Percentiles rank a stretch among this genome's conserved stretches.
These are phyloP conservation scores for Aureobasidium sp. DNA, from an alignment of 2,329 filamentous ascomycete genomes.

Conservation along the genomic window DNA sequence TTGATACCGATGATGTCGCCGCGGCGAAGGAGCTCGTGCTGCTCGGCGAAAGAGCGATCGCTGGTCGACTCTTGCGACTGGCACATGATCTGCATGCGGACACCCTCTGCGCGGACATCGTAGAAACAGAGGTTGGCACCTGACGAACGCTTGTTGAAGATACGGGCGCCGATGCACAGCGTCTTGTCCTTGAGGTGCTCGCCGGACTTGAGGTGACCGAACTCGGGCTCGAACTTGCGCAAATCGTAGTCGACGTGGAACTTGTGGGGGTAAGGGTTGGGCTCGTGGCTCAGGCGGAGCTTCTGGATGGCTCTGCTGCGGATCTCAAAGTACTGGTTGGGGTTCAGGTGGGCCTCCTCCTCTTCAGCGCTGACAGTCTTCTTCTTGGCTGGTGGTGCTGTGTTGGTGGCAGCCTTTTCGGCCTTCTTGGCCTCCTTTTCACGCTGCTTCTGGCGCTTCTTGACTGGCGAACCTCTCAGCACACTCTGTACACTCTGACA, in stretches of 20 bases:
- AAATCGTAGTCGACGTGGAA: constrained; percentile 83
- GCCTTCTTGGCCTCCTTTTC: constrained; percentile 83
- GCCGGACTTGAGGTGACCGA: constrained; percentile 75
- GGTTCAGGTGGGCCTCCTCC: constrained; percentile 64
- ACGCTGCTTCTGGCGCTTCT: constrained; percentile 90
- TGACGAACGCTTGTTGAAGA: constrained; percentile 77
- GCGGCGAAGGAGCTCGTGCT: constrained; percentile 81
- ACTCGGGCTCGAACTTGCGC: constrained; percentile 69
- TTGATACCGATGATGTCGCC: constrained; percentile 89
- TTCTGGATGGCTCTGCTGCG: constrained; percentile 75
- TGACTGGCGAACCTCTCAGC: constrained; percentile 44
- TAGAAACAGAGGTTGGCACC: constrained; percentile 89
- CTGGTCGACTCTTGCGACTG: constrained; percentile 71
- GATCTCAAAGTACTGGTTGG: constrained; percentile 94
- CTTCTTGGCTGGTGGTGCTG: constrained; percentile 48
- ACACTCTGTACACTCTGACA: too few species aligned
- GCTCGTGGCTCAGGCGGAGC: constrained; percentile 61
- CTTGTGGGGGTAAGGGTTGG: constrained; percentile 88
- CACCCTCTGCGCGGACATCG: constrained; percentile 67
- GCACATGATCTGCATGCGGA: constrained; percentile 84
- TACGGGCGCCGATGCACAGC: constrained; percentile 71
- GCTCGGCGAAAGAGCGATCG: constrained; percentile 66
- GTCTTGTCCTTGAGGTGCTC: constrained; percentile 68
- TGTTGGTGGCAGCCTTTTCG: constrained; percentile 65
- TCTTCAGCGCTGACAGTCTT: constrained; percentile 54